Base-by-base conservation (phyloP, 805 yeast genomes). In the Spathaspora passalidarum region DNA sequence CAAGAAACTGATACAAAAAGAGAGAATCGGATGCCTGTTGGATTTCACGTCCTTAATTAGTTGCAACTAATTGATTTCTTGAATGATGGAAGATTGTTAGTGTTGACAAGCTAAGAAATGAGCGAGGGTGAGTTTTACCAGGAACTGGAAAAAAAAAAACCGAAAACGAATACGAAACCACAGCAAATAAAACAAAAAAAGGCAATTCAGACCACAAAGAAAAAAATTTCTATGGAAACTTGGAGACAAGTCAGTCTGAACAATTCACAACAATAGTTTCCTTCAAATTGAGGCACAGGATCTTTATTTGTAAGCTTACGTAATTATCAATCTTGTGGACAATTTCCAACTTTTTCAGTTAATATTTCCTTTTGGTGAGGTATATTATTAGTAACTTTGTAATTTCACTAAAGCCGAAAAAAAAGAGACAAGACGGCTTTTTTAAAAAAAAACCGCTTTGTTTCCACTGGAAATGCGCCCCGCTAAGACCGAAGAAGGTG, bases 101-200 rank as follows among this genome's bases (percentile, higher is more conserved):
- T 29, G 14, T 29, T 29, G 9, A 26, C 13, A 22, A 29, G 14
- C 34, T 29, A n/a, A n/a, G 34, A 29, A 29, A 29, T 29, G 34
- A 29, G 34, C n/a, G 34, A 29, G 34, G 34, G 34, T 29, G 34
- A 29, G n/a, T 29, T 26, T 29, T 29, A 29, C 34, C 34, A 29
- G 16, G 34, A 29, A 13, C 34, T 29, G n/a, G 14, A 29, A 29
- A 29, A 29, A 9, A 29, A 29, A 29, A 10, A 26, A 26, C 13
- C n/a, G 32, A 29, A 29, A 11, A 29, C 34, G 16, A 29, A 29
- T 29, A 29, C 34, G 34, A 29, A 29, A 29, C 34, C 16, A 7
- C 16, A 29, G 16, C 34, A n/a, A 29, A 3, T 6, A 8, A 29
- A n/a, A n/a, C n/a, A n/a, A n/a, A n/a, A 29, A 29, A 29, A 8